Evolutionary conservation across 768 basidiomycete genomes (phyloP).

Genomic region (Sporobolomyces pararoseus): DNA sequence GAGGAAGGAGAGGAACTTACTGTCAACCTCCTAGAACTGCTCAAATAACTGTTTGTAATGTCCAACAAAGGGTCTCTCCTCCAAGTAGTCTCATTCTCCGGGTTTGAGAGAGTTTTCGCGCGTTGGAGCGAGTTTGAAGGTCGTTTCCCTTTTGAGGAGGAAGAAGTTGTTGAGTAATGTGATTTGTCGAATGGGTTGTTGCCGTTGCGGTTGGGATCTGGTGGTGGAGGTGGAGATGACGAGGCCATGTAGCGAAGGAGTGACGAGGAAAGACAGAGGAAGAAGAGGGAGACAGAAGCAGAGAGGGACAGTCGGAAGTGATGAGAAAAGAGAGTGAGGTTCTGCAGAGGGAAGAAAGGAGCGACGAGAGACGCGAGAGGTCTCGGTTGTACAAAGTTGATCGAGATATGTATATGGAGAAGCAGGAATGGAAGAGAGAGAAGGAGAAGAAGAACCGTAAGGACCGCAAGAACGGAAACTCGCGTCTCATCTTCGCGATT

Average conservation of each 20-base stretch:
- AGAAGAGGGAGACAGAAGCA: neutral
- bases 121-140: constrained; percentile 1
- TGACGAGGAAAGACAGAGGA: neutral
- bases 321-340: neutral
- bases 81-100: constrained; percentile 25
- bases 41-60: constrained; percentile 31
- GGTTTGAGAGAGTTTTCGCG: constrained; percentile 29
- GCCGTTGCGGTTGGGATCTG: constrained; percentile 12
- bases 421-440: no score
- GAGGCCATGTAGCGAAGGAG: neutral
- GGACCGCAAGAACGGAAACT: no score
- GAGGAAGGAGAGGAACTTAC: neutral
- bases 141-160: neutral
- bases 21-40: constrained; percentile 1
- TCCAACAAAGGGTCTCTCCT: constrained; percentile 26
- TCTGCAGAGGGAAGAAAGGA: no score
- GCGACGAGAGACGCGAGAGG: no score
- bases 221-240: constrained; percentile 20
- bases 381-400: no score
- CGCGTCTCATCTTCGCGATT: no score
- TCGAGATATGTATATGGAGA: no score
- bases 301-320: neutral
- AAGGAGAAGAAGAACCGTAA: no score
- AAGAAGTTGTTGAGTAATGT: no score
- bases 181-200: constrained; percentile 7